phyloP scores from a whole-genome alignment of 306 rosid species.

The Sphenostylis stenocarpa region DNA sequence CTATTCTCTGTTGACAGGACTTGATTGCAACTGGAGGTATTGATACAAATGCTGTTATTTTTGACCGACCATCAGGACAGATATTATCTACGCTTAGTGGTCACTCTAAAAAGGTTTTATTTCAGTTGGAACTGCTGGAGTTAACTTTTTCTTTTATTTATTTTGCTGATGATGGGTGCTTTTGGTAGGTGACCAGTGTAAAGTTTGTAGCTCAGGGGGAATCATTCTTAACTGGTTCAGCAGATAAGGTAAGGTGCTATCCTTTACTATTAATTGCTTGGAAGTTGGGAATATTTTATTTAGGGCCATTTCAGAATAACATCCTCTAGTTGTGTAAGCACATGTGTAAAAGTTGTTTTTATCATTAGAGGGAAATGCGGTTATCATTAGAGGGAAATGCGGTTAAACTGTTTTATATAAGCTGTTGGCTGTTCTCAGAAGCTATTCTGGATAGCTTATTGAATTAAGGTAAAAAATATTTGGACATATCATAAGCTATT shows the following conservation, averaged over 20 bases:
- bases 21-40: slow-evolving; percentile 90
- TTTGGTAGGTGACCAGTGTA: slow-evolving; percentile 77
- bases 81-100: slow-evolving; percentile 90
- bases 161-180: slow-evolving; percentile 30
- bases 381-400: background rate
- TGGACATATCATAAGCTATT: background rate
- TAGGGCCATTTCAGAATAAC: background rate
- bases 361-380: background rate
- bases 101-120: slow-evolving; percentile 87
- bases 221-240: slow-evolving; percentile 74
- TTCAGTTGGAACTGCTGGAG: background rate
- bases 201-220: slow-evolving; percentile 83
- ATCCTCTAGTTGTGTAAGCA: background rate
- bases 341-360: background rate
- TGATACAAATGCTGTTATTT: slow-evolving; percentile 91
- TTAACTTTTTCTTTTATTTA: background rate
- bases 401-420: background rate
- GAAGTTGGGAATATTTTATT: background rate
- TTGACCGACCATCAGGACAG: slow-evolving; percentile 89
- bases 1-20: slow-evolving; percentile 55
- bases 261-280: background rate
- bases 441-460: background rate
- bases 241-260: slow-evolving; percentile 71
- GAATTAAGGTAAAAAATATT: background rate
- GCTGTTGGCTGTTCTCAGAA: background rate